Evolutionary conservation across 139 green algal genomes (phyloP), one percentile per base, ranked within the genome.

Genomic region (Nannochloris sp.): DNA sequence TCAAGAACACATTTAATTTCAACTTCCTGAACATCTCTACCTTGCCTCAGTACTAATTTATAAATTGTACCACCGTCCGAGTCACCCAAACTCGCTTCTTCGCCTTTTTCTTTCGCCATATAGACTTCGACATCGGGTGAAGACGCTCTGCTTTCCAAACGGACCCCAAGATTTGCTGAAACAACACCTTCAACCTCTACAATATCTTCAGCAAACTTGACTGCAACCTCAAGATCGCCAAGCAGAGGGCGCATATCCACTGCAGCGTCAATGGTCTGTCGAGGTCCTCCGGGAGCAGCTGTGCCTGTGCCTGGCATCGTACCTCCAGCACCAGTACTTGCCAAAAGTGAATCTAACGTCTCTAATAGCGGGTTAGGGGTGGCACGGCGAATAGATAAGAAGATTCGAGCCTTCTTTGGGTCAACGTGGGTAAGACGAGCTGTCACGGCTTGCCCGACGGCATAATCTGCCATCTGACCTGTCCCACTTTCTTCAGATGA

Each of bases 61-160:
- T 55, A 67, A 24, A 27, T 71, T 14, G n/a, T 7, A 62, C 27
- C 10, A 34, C 12, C 9, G 51, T 7, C 42, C 42, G 19, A 19
- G 19, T 19, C 42, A 39, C 29, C 37, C 35, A 27, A 14, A 24
- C 19, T 46, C 25, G n/a, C 59, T 9, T 25, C 6, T 9, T 25
- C n/a, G n/a, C 61, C 23, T 12, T 10, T 38, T 13, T 7, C 35
- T 34, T 33, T 60, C 12, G 10, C 9, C 9, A 77, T 12, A 33
- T 58, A 77, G 4, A 77, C 39, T 24, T 79, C 68, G 9, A 79
- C 38, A 35, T 61, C 58, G 37, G 61, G 72, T 0, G 72, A 53
- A 14, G 61, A 61, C 12, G 68, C 72, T 10, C 47, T 37, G 48
- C 60, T 72, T 47, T 78, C 65, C 47, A 78, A 25, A 12, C 72